Conservation (phyloP, 371 early-diverging fungal genomes). For the Amoeboradix gromovi region DNA sequence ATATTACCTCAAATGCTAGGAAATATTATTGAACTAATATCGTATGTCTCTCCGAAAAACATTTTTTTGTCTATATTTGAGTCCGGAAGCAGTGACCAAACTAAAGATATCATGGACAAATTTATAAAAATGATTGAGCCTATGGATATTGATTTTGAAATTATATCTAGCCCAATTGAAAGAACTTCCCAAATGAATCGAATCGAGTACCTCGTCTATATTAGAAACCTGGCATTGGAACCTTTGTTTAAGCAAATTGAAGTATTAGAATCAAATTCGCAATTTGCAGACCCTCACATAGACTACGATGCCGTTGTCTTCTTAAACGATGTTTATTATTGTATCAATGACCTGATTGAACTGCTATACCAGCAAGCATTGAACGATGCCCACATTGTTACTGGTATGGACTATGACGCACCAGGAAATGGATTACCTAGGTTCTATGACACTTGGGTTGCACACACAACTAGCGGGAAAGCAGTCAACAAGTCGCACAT, state of each 20-base stretch:
- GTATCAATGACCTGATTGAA: conserved; percentile 16
- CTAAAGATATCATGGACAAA: conserved; percentile 8
- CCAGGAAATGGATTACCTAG: conserved; percentile 4
- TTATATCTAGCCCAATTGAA: conserved; percentile 4
- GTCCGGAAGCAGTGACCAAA: conserved; percentile 13
- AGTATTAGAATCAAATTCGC: no score
- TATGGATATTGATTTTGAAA: conserved; percentile 6
- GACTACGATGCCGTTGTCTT: conserved; percentile 9
- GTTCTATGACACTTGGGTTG: conserved; percentile 20
- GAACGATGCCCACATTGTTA: conserved; percentile 12
- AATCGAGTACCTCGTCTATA: conserved; percentile 17
- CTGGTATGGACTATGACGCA: conserved; percentile 14
- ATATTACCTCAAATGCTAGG: conserved; percentile 12
- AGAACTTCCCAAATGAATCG: conserved; percentile 9
- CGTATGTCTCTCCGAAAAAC: conserved; percentile 7
- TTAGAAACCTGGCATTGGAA: conserved; percentile 15
- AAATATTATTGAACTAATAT: conserved; percentile 9
- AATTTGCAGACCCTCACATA: no score
- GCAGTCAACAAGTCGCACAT: neutral
- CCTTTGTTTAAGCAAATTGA: conserved; percentile 7
- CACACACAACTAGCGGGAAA: conserved; percentile 17
- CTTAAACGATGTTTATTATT: conserved; percentile 18
- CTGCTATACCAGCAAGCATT: conserved; percentile 11
- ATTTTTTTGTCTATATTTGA: conserved; percentile 14
- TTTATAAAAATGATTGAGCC: conserved; percentile 5